Base-by-base conservation (phyloP, 768 basidiomycete species). In the Amylocystis lapponica region DNA sequence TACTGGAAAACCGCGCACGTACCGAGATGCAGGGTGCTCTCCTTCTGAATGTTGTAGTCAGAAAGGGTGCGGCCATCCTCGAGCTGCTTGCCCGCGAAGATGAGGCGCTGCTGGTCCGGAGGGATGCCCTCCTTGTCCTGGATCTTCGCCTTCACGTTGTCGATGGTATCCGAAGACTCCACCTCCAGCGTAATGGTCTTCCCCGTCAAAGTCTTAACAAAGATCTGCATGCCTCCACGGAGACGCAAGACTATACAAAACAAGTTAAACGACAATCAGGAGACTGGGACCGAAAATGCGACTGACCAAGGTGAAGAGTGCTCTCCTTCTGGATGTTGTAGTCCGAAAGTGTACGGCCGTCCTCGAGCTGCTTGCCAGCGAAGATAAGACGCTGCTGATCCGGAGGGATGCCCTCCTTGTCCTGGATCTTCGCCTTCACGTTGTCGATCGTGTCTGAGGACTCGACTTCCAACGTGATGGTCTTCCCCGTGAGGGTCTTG, bases 111-210 rank as follows among this genome's bases (percentile, higher is more conserved):
- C 59, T 92, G 89, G 54, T 91, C 84, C 1, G 85, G 81, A 30
- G 84, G 85, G 26, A 87, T 88, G 0, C 85, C 86, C 47, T 86
- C 85, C 63, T 85, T 86, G 57, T 86, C 84, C 54, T 85, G 83
- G 17, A 86, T 86, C 68, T 84, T 83, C 1, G 81, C 73, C 61
- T 83, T 83, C 21, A 92, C 89, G 49, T 91, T 89, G 60, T 93
- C 90, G 57, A 94, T 92, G 16, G 91, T 91, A 61, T 92, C 88
- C 0, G 85, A 88, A 0, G 89, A 91, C 65, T 93, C 90, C 32
- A 94, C 91, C 60, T 95, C 91, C 13, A 93, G 65, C 3, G 90
- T 93, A 54, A 94, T 94, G 2, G 89, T 92, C 70, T 92, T 92
- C 25, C 88, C 89, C 0, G 86, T 91, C 21, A 90, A 63, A 0